These are phyloP conservation scores for Ogataea corticis DNA, from an alignment of 805 yeast genomes.

Conservation along the genomic window DNA sequence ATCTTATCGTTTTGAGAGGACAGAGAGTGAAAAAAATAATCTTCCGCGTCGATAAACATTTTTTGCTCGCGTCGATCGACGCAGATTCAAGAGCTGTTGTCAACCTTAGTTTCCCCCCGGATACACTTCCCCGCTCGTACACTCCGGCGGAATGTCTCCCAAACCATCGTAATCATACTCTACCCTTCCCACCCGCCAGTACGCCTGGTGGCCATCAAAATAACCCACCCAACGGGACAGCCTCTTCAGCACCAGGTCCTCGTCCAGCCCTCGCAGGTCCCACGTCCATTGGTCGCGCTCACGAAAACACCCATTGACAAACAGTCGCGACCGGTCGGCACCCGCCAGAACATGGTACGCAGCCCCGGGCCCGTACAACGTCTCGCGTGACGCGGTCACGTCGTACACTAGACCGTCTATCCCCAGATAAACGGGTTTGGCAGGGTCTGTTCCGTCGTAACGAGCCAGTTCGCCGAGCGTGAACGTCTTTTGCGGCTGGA, in stretches of 20 bases:
- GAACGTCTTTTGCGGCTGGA: slow-evolving; percentile 29
- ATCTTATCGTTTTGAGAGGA: too few species aligned
- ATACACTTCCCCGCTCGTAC: slow-evolving; percentile 30
- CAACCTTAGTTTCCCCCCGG: too few species aligned
- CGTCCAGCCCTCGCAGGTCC: slow-evolving; percentile 61
- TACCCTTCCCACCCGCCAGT: slow-evolving; percentile 66
- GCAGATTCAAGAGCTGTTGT: too few species aligned
- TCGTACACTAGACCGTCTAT: slow-evolving; percentile 65
- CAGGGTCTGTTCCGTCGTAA: slow-evolving; percentile 51
- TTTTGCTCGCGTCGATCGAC: too few species aligned
- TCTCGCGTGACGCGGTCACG: slow-evolving; percentile 48
- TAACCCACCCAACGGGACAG: slow-evolving; percentile 54
- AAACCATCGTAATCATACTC: slow-evolving; percentile 38
- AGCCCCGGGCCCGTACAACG: slow-evolving; percentile 55
- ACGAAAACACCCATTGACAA: slow-evolving; percentile 67
- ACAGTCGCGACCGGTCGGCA: slow-evolving; percentile 66
- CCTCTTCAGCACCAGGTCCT: slow-evolving; percentile 37
- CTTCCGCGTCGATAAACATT: too few species aligned
- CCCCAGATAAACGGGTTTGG: slow-evolving; percentile 57
- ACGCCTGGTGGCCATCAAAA: slow-evolving; percentile 44
- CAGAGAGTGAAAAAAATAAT: too few species aligned
- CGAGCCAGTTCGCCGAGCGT: slow-evolving; percentile 46
- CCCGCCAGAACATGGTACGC: slow-evolving; percentile 59
- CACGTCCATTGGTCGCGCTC: slow-evolving; percentile 56
- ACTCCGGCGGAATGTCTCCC: slow-evolving; percentile 49